Conservation (phyloP, 176 grass and related monocot genomes). For the Aegilops umbellulata region DNA sequence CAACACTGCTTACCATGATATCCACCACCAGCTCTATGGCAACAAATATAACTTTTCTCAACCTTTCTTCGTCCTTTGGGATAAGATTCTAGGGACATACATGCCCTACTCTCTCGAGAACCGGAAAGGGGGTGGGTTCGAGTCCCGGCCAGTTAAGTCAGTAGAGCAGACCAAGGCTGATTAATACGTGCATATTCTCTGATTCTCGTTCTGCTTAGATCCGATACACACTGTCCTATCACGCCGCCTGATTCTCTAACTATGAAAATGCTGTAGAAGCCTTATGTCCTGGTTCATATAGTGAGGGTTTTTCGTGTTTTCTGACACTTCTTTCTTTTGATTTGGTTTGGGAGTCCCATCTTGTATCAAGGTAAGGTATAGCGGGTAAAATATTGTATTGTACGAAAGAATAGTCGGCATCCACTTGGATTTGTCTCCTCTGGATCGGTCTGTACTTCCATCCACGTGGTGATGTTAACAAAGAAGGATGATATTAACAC, state of each 20-base stretch:
- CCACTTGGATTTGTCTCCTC: conserved; percentile 28
- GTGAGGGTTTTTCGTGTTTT: conserved; percentile 33
- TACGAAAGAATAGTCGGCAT: conserved; percentile 41
- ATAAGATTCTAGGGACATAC: conserved; percentile 72
- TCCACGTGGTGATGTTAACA: neutral
- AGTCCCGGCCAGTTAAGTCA: conserved; percentile 55
- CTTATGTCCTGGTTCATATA: conserved; percentile 18
- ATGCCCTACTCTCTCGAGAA: conserved; percentile 64
- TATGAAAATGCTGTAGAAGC: conserved; percentile 26
- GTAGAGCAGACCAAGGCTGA: conserved; percentile 26
- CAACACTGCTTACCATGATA: conserved; percentile 81
- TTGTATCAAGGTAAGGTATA: conserved; percentile 51
- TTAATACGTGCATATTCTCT: conserved; percentile 30
- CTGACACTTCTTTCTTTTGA: neutral
- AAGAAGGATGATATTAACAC: conserved; percentile 25
- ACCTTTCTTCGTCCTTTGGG: conserved; percentile 78
- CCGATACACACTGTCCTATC: neutral
- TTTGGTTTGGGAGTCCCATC: conserved; percentile 18
- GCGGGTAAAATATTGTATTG: conserved; percentile 44
- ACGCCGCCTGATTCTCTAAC: conserved; percentile 25
- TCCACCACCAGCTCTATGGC: conserved; percentile 79
- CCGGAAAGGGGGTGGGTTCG: conserved; percentile 59
- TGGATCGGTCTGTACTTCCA: conserved; percentile 24
- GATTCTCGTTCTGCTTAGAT: conserved; percentile 20
- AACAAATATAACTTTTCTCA: conserved; percentile 91